Evolutionary conservation across 2,329 filamentous ascomycete species (phyloP), one percentile per base, ranked within the genome.

Genomic region (Seiridium cupressi): DNA sequence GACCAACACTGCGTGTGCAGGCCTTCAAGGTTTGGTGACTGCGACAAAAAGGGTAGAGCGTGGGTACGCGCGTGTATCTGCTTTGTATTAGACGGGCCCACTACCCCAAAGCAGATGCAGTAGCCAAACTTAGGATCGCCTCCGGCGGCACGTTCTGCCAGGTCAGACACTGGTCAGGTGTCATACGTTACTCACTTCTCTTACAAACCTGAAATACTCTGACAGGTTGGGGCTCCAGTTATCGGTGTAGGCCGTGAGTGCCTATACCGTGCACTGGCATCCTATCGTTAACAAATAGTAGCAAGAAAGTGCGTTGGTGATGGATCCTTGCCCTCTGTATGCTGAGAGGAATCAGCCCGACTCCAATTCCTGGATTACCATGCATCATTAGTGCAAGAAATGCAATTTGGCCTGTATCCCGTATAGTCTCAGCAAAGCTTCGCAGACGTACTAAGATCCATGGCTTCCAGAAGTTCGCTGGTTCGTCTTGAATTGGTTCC

Each of bases 281-380:
- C 13, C n/a, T 31, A 13, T 4, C 8, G 36, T 38, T 55, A 11
- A 55, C 35, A 4, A 8, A 31, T 18, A 9, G n/a, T 32, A 55
- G 42, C 8, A 60, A 60, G 36, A 55, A 60, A 44, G 44, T 55
- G 13, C 54, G 54, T 34, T 60, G 58, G n/a, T 42, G 58, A 60
- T 44, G 58, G 42, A 4, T 31, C 40, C 11, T 6, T 53, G 5
- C 57, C 57, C 10, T 53, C 57, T 2, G 57, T 59, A n/a, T n/a
- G n/a, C n/a, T n/a, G n/a, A n/a, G n/a, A n/a, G n/a, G 38, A 53
- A n/a, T n/a, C n/a, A n/a, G n/a, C n/a, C n/a, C n/a, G n/a, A n/a
- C n/a, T n/a, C n/a, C n/a, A n/a, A n/a, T n/a, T n/a, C n/a, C 38
- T 44, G 38, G 1, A 26, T 18, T 44, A 5, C 18, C 10, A 11